Evolutionary conservation across 352 stramenopile genomes (phyloP).

Genomic region (Pythium vanterpoolii): DNA sequence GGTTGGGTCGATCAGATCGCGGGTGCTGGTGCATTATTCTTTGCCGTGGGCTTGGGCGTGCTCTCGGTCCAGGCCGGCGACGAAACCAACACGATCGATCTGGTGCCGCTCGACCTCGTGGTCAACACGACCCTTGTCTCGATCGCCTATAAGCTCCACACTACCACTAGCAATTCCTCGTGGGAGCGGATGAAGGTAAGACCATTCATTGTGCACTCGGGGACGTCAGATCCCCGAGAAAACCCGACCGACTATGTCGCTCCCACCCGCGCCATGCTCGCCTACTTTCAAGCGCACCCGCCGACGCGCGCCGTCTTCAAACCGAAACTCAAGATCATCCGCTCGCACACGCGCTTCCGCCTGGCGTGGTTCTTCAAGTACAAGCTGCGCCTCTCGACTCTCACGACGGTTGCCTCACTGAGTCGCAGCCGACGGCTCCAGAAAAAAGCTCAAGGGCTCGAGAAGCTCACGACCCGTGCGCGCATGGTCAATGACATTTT

Average conservation of each 20-base stretch:
- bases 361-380: slow-evolving; percentile 80
- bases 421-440: slow-evolving; percentile 46
- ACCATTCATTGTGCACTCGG: slow-evolving; percentile 63
- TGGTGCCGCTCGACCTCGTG: slow-evolving; percentile 74
- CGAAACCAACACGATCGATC: slow-evolving; percentile 66
- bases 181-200: too few relatives aligned
- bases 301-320: slow-evolving; percentile 39
- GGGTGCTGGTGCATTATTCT: slow-evolving; percentile 68
- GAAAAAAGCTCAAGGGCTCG: slow-evolving; percentile 51
- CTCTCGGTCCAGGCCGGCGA: slow-evolving; percentile 76
- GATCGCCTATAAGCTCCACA: slow-evolving; percentile 31
- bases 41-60: slow-evolving; percentile 63
- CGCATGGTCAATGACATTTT: slow-evolving; percentile 70
- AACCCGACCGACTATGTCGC: slow-evolving; percentile 69
- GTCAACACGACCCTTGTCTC: slow-evolving; percentile 71
- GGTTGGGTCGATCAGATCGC: slow-evolving; percentile 80
- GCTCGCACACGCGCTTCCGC: slow-evolving; percentile 64
- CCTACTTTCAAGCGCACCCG: slow-evolving; percentile 65
- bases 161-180: background rate
- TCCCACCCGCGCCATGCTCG: slow-evolving; percentile 38
- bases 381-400: slow-evolving; percentile 60
- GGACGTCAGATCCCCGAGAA: slow-evolving; percentile 62
- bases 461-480: slow-evolving; percentile 63
- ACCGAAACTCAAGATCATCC: slow-evolving; percentile 63
- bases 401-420: slow-evolving; percentile 60